Conservation (phyloP, 352 stramenopile genomes). For the Pythium sp. region DNA sequence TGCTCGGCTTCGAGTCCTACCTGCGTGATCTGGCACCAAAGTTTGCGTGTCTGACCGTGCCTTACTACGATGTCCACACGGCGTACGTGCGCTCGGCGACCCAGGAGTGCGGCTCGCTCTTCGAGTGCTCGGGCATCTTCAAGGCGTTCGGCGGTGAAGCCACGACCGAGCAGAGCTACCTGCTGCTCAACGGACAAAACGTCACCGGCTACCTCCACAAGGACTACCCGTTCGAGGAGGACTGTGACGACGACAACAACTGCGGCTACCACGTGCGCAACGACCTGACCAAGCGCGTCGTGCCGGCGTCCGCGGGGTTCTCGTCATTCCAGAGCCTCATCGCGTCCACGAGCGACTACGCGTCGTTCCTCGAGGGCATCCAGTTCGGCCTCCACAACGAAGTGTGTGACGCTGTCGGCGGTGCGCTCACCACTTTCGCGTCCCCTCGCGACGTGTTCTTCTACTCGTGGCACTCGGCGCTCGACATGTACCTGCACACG, state of each 20-base stretch:
- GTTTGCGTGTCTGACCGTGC: slow-evolving; percentile 66
- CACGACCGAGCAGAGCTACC: slow-evolving; percentile 15
- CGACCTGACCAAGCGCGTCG: slow-evolving; percentile 30
- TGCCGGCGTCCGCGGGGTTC: slow-evolving; percentile 56
- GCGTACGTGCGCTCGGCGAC: slow-evolving; percentile 49
- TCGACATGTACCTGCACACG: slow-evolving; percentile 71
- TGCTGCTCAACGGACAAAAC: slow-evolving; percentile 29
- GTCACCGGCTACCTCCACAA: slow-evolving; percentile 31
- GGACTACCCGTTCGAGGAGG: slow-evolving; percentile 29
- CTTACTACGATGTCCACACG: slow-evolving; percentile 79
- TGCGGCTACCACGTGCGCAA: slow-evolving; percentile 42
- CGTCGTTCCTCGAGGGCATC: slow-evolving; percentile 49
- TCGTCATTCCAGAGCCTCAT: slow-evolving; percentile 48
- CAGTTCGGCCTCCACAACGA: slow-evolving; percentile 69
- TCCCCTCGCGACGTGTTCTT: slow-evolving; percentile 58
- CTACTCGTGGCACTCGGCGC: slow-evolving; percentile 62
- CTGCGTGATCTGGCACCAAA: slow-evolving; percentile 50
- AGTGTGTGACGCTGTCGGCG: slow-evolving; percentile 52
- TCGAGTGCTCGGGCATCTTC: slow-evolving; percentile 65
- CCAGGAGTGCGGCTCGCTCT: slow-evolving; percentile 53
- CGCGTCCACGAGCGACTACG: slow-evolving; percentile 49
- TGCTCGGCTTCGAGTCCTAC: slow-evolving; percentile 66
- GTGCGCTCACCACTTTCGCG: slow-evolving; percentile 45
- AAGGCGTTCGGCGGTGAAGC: slow-evolving; percentile 35
- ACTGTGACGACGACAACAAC: slow-evolving; percentile 42